Conservation (phyloP, 106 monocot species). For the Dendrobium chrysotoxum region DNA sequence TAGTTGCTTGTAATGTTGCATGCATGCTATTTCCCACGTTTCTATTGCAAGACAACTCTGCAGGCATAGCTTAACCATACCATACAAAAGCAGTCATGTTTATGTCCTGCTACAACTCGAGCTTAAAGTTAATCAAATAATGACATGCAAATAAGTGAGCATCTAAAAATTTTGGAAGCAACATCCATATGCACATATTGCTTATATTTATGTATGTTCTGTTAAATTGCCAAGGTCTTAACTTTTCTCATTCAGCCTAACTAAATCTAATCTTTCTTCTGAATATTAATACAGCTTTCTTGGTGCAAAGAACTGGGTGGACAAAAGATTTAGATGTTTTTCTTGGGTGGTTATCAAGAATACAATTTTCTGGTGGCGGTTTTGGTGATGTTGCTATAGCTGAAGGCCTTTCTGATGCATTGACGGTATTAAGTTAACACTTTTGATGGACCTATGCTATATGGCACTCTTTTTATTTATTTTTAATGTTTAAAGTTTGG, state of each 20-base stretch:
- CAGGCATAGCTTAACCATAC: no score
- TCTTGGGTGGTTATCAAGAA: conserved; percentile 48
- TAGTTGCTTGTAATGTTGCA: no score
- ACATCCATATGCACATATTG: no score
- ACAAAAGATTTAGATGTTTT: conserved; percentile 68
- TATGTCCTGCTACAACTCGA: no score
- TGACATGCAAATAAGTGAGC: no score
- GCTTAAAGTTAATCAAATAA: no score
- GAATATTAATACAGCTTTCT: conserved; percentile 42
- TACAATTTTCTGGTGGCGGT: conserved; percentile 87
- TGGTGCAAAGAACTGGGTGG: conserved; percentile 86
- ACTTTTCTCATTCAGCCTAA: neutral
- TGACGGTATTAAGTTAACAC: conserved; percentile 36
- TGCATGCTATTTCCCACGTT: no score
- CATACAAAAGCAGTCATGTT: no score
- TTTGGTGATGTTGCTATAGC: conserved; percentile 77
- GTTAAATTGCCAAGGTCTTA: neutral
- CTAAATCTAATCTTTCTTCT: neutral
- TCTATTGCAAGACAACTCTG: no score
- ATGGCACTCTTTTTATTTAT: neutral
- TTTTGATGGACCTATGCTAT: neutral
- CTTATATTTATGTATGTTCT: neutral
- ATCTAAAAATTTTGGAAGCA: no score
- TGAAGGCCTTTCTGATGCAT: conserved; percentile 93
- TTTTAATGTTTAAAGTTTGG: neutral